Percentiles rank a stretch among this genome's conserved stretches.
Evolutionary conservation across 768 basidiomycete genomes (phyloP).

Genomic region (Dendrothele bispora): DNA sequence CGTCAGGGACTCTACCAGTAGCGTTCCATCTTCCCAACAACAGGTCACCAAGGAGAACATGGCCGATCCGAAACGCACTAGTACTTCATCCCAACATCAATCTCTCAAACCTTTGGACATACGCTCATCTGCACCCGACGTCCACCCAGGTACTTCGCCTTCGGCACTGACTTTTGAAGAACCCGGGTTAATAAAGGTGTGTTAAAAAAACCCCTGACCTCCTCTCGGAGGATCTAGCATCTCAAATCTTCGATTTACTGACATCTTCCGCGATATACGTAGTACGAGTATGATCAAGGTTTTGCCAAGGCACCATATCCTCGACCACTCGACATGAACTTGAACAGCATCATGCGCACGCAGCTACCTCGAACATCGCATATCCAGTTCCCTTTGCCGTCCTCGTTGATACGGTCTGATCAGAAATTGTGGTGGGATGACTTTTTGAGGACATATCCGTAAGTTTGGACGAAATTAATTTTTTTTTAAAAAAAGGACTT

Average conservation of each 20-base stretch:
- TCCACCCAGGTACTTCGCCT: neutral
- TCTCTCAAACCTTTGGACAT: neutral
- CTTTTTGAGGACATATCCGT: conserved; percentile 39
- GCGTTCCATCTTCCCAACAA: too few relatives aligned
- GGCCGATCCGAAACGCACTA: conserved; percentile 25
- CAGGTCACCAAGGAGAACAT: conserved; percentile 45
- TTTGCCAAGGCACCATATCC: conserved; percentile 36
- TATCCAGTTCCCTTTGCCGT: conserved; percentile 33
- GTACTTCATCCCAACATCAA: conserved; percentile 21
- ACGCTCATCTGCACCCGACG: conserved; percentile 3
- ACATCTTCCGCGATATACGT: conserved; percentile 29
- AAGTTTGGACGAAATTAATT: too few relatives aligned
- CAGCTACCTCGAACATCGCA: conserved; percentile 24
- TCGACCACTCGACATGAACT: conserved; percentile 37
- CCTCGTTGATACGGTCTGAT: conserved; percentile 32
- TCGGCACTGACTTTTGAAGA: too few relatives aligned
- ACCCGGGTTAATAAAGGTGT: too few relatives aligned
- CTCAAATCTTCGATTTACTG: too few relatives aligned
- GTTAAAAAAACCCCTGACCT: too few relatives aligned
- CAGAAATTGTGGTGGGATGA: conserved; percentile 45
- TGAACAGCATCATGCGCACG: conserved; percentile 33
- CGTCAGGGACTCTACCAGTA: conserved; percentile 29
- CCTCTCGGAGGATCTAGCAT: too few relatives aligned
- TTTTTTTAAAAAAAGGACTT: neutral
- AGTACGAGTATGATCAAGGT: conserved; percentile 37